phyloP scores from a whole-genome alignment of 1,284 basidiomycete genomes.

The Puccinia horiana region DNA sequence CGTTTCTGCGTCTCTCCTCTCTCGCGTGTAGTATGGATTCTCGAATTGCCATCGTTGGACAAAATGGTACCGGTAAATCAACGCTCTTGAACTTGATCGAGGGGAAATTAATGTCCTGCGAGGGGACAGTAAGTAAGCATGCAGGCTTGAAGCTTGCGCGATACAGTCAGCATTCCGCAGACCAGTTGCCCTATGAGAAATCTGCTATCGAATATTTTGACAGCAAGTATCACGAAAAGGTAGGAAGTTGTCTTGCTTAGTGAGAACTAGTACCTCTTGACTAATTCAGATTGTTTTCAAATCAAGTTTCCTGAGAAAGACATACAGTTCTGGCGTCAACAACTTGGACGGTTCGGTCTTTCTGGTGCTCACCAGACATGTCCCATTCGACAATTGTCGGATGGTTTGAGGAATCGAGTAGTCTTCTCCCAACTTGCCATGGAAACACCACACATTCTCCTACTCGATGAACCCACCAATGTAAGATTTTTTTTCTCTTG shows the following conservation, averaged over 20 bases:
- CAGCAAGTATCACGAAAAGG: conserved; percentile 70
- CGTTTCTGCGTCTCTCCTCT: neutral
- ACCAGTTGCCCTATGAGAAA: conserved; percentile 93
- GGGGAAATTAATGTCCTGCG: conserved; percentile 73
- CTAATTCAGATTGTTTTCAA: neutral
- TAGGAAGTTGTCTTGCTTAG: neutral
- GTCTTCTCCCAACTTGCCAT: conserved; percentile 61
- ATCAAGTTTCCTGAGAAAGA: conserved; percentile 87
- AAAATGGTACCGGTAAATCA: conserved; percentile 97
- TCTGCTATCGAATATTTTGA: conserved; percentile 94
- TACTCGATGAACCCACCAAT: conserved; percentile 52
- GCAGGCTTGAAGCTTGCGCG: conserved; percentile 87
- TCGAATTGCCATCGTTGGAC: conserved; percentile 92
- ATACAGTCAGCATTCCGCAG: conserved; percentile 97
- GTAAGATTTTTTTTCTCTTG: conserved; percentile 4
- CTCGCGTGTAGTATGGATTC: conserved; percentile 76
- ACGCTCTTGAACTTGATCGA: conserved; percentile 95
- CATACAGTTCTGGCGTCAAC: conserved; percentile 84
- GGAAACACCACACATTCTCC: conserved; percentile 61
- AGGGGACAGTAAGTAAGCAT: conserved; percentile 87
- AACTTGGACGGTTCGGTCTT: conserved; percentile 93
- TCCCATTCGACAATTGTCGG: conserved; percentile 89
- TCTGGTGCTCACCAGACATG: conserved; percentile 89
- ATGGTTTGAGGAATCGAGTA: conserved; percentile 88
- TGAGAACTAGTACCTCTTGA: neutral